Conservation (phyloP, 345 rosid genomes). For the Citrus unshiu region DNA sequence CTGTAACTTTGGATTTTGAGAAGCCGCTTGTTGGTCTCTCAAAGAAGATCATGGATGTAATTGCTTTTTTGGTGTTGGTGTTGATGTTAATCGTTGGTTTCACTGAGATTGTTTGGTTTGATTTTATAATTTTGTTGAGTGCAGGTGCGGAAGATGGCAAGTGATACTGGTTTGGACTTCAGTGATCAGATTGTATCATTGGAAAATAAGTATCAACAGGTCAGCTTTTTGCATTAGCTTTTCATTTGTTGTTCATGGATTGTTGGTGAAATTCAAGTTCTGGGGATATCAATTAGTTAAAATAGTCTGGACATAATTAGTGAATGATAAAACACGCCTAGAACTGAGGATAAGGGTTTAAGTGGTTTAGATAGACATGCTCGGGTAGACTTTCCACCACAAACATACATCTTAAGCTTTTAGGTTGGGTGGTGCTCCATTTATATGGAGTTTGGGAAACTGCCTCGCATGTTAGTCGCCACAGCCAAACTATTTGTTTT, state of each 20-base stretch:
- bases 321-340: neutral
- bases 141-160: slow-evolving; percentile 95
- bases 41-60: slow-evolving; percentile 86
- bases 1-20: slow-evolving; percentile 84
- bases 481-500: neutral
- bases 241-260: neutral
- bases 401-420: neutral
- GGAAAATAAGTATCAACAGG: slow-evolving; percentile 88
- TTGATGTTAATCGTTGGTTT: neutral
- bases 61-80: neutral
- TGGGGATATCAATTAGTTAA: neutral
- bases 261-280: neutral
- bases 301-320: neutral
- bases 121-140: slow-evolving; percentile 19
- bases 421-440: neutral
- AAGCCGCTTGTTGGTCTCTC: slow-evolving; percentile 75
- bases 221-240: slow-evolving; percentile 8
- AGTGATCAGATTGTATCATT: slow-evolving; percentile 72
- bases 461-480: neutral
- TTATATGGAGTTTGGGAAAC: neutral
- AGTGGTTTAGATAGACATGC: neutral
- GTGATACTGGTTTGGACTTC: slow-evolving; percentile 90
- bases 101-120: neutral
- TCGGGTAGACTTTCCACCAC: neutral
- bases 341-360: neutral